Evolutionary conservation across 345 rosid genomes (phyloP).

Genomic region (Carallia brachiata): DNA sequence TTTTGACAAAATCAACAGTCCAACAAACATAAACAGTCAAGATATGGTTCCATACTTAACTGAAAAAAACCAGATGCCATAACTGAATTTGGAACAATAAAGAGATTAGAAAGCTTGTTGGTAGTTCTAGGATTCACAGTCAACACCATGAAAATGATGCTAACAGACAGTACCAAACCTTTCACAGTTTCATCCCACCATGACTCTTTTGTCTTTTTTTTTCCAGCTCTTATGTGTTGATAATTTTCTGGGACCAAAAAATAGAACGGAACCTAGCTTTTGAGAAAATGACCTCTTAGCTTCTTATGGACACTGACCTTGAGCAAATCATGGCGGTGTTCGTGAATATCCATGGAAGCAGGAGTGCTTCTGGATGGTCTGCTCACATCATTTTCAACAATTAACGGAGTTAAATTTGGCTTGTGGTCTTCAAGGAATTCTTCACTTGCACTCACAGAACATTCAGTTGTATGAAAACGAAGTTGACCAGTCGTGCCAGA

Average conservation of each 20-base stretch:
- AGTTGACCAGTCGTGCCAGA: constrained; percentile 19
- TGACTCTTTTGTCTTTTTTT: not conserved
- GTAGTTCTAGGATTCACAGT: not conserved
- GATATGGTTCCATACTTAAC: not conserved
- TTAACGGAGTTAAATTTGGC: constrained; percentile 26
- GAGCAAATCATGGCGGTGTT: constrained; percentile 32
- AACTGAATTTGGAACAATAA: not conserved
- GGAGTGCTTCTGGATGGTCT: constrained; percentile 25
- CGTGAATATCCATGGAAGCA: constrained; percentile 28
- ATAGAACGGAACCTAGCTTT: not conserved
- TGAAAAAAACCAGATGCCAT: not conserved
- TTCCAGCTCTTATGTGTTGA: too few relatives aligned
- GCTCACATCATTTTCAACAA: constrained; percentile 27
- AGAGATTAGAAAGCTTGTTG: too few relatives aligned
- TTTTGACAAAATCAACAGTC: not conserved
- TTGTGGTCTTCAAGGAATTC: constrained; percentile 30
- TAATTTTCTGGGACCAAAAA: not conserved
- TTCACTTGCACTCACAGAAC: constrained; percentile 13
- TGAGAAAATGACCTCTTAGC: constrained; percentile 6
- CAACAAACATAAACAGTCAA: not conserved
- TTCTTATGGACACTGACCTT: constrained; percentile 50
- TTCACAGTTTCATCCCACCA: not conserved
- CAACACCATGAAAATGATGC: constrained; percentile 2
- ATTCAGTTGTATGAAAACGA: constrained; percentile 17
- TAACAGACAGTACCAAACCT: not conserved